These are phyloP conservation scores for Trichoderma endophyticum DNA, from an alignment of 2,329 filamentous ascomycete genomes.

Conservation along the genomic window DNA sequence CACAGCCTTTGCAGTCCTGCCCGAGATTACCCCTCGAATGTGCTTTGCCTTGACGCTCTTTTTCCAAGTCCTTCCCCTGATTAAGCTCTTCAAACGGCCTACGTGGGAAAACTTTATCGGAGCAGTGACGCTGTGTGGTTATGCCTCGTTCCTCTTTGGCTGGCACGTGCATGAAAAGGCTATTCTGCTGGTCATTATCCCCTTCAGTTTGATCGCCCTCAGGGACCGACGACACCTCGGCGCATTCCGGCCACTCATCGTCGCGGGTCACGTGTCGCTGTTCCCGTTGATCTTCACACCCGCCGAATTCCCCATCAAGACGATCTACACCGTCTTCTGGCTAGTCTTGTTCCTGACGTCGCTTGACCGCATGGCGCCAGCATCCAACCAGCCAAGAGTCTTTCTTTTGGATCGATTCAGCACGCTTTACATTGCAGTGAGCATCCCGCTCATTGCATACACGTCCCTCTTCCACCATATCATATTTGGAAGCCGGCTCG, in stretches of 20 bases:
- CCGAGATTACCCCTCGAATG: slow-evolving; percentile 73
- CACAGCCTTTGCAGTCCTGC: slow-evolving; percentile 88
- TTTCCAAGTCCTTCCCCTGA: slow-evolving; percentile 74
- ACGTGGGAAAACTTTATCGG: slow-evolving; percentile 89
- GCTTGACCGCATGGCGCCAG: slow-evolving; percentile 85
- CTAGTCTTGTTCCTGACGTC: slow-evolving; percentile 78
- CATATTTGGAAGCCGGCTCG: slow-evolving; percentile 77
- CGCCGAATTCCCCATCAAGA: slow-evolving; percentile 91
- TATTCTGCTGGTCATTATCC: slow-evolving; percentile 88
- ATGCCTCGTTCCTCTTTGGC: slow-evolving; percentile 93
- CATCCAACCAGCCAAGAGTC: slow-evolving; percentile 72
- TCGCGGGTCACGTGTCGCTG: slow-evolving; percentile 90
- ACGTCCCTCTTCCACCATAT: slow-evolving; percentile 79
- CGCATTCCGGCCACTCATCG: slow-evolving; percentile 86
- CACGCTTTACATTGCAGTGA: slow-evolving; percentile 81
- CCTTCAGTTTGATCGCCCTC: slow-evolving; percentile 88
- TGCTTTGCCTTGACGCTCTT: slow-evolving; percentile 82
- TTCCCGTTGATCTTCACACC: slow-evolving; percentile 92
- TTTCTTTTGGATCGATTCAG: slow-evolving; percentile 91
- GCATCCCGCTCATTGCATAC: slow-evolving; percentile 85
- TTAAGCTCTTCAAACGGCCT: slow-evolving; percentile 77
- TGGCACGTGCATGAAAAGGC: slow-evolving; percentile 99
- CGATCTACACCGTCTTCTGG: slow-evolving; percentile 89
- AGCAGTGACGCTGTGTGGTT: slow-evolving; percentile 86
- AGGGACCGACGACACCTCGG: slow-evolving; percentile 86